Evolutionary conservation across 1,284 basidiomycete species (phyloP).

Genomic region (Pascua sp.): DNA sequence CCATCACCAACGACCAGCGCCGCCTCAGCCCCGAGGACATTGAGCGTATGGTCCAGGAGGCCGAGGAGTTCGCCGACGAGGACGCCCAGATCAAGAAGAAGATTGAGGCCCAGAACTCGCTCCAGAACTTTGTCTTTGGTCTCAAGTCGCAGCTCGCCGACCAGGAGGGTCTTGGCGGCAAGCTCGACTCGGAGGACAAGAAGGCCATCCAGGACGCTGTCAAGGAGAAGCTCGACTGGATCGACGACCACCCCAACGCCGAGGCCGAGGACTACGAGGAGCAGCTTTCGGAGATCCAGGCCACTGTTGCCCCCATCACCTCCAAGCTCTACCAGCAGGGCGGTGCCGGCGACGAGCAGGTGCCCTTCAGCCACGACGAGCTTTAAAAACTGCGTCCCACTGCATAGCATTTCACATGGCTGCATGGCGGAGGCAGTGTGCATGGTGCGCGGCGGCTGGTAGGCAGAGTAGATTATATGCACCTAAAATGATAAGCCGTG

Average conservation of each 20-base stretch:
- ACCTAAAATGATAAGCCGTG: no score
- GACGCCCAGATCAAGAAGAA: constrained; percentile 83
- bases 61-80: constrained; percentile 80
- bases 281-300: constrained; percentile 74
- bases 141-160: constrained; percentile 83
- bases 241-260: constrained; percentile 74
- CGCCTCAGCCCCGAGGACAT: constrained; percentile 82
- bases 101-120: constrained; percentile 59
- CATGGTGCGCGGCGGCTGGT: no score
- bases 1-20: constrained; percentile 68
- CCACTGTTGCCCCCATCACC: constrained; percentile 67
- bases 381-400: constrained; percentile 32
- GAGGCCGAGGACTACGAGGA: constrained; percentile 86
- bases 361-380: constrained; percentile 49
- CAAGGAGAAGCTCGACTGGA: constrained; percentile 89
- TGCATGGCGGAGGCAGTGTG: not conserved
- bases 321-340: constrained; percentile 69
- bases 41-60: constrained; percentile 85
- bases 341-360: constrained; percentile 46
- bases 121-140: constrained; percentile 57
- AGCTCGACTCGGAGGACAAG: constrained; percentile 82
- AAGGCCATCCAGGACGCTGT: constrained; percentile 74
- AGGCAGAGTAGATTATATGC: no score
- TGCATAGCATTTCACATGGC: constrained; percentile 5
- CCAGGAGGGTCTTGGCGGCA: constrained; percentile 84